Evolutionary conservation across 108 stramenopile genomes (phyloP).

Genomic region (Parietichytrium sp.): DNA sequence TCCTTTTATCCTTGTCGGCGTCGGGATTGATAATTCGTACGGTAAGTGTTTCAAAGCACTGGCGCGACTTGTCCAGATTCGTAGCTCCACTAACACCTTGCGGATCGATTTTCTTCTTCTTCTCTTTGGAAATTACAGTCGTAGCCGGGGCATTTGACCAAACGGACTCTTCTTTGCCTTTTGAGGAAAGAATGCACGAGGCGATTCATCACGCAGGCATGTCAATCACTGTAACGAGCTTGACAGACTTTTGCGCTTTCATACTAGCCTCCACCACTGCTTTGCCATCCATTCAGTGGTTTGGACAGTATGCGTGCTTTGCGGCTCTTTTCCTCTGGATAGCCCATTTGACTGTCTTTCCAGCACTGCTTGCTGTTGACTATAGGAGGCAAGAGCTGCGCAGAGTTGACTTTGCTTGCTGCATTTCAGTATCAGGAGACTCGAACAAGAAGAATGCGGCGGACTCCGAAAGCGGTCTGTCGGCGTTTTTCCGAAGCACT

Average conservation of each 20-base stretch:
- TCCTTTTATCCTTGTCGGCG: conserved; percentile 46
- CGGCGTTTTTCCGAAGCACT: neutral
- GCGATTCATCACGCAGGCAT: neutral
- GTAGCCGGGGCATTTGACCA: neutral
- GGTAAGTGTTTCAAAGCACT: too few relatives aligned
- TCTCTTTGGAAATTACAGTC: too few relatives aligned
- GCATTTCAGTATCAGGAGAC: neutral
- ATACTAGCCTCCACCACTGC: neutral
- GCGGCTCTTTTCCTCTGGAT: neutral
- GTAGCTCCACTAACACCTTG: too few relatives aligned
- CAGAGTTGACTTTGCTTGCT: neutral
- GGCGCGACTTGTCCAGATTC: too few relatives aligned
- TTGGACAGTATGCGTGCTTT: neutral
- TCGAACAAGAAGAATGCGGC: neutral
- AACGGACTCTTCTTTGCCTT: neutral
- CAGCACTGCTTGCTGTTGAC: conserved; percentile 8
- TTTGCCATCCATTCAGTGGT: conserved; percentile 7
- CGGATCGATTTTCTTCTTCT: too few relatives aligned
- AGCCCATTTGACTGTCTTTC: conserved; percentile 1
- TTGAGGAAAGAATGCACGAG: neutral
- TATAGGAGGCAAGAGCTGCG: neutral
- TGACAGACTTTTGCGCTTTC: conserved; percentile 13
- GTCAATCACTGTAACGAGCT: conserved; percentile 8
- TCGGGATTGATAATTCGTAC: conserved; percentile 43
- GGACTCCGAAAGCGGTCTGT: neutral